Percentiles rank a stretch among this genome's conserved stretches.
These are phyloP conservation scores for Glycine latifolia DNA, from an alignment of 306 rosid species.

Conservation along the genomic window DNA sequence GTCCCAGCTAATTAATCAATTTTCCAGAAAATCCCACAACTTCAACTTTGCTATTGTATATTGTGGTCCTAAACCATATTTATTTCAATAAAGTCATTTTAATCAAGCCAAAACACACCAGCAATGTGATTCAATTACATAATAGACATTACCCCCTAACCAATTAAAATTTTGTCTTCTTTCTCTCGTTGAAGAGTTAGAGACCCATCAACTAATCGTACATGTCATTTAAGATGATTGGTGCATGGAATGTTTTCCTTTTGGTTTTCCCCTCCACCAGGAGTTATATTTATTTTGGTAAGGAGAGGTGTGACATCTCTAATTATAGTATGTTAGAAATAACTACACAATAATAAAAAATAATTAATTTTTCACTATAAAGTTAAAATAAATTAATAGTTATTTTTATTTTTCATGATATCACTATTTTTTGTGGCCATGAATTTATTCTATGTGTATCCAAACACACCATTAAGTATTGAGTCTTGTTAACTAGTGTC, in stretches of 20 bases:
- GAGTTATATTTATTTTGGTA: not conserved
- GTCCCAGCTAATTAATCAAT: not conserved
- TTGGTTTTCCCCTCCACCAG: not conserved
- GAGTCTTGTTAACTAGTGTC: no score
- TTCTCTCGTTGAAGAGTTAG: not conserved
- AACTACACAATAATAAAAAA: no score
- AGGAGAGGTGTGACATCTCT: not conserved
- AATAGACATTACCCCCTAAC: not conserved
- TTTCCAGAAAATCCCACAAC: not conserved
- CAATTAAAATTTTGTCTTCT: conserved; percentile 9
- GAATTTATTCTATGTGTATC: no score
- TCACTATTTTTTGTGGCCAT: no score
- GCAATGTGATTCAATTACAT: conserved; percentile 11
- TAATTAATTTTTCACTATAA: no score
- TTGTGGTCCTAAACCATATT: conserved; percentile 11
- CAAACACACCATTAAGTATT: no score
- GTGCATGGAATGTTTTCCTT: conserved; percentile 2
- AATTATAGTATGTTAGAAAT: no score
- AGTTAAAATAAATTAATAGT: no score
- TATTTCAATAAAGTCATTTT: conserved; percentile 20
- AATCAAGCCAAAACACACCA: not conserved
- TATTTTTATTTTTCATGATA: no score
- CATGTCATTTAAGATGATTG: not conserved
- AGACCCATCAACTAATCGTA: not conserved
- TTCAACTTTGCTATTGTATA: not conserved